These are phyloP conservation scores for Colletotrichum eremochloae DNA, from an alignment of 2,329 filamentous ascomycete genomes.

Conservation along the genomic window DNA sequence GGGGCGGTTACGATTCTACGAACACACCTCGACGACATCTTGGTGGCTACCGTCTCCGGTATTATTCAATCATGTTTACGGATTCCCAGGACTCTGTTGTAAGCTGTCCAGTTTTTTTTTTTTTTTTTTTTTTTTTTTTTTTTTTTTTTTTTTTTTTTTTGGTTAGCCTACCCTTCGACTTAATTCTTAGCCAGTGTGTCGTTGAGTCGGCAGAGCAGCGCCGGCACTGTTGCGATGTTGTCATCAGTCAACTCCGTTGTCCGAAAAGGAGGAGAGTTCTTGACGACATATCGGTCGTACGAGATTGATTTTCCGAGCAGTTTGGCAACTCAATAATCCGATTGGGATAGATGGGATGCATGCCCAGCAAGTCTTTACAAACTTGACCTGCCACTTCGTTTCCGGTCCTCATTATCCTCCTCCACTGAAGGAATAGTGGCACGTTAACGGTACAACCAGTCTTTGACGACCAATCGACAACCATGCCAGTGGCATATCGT, in stretches of 20 bases:
- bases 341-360: no score
- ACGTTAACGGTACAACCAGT: neutral
- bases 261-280: no score
- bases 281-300: neutral
- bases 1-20: neutral
- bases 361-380: neutral
- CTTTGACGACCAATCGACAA: neutral
- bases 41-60: neutral
- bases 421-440: no score
- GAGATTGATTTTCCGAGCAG: no score
- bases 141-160: no score
- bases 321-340: no score
- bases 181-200: no score
- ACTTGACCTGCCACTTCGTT: no score
- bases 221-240: no score
- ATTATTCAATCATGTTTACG: neutral
- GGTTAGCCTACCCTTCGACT: neutral
- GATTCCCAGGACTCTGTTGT: neutral
- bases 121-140: no score
- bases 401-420: neutral
- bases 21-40: neutral
- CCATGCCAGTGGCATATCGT: no score
- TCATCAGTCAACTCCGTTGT: neutral
- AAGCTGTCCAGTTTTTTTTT: neutral
- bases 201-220: no score